phyloP scores from a whole-genome alignment of 305 asterid species.

The Fraxinus paxiana region DNA sequence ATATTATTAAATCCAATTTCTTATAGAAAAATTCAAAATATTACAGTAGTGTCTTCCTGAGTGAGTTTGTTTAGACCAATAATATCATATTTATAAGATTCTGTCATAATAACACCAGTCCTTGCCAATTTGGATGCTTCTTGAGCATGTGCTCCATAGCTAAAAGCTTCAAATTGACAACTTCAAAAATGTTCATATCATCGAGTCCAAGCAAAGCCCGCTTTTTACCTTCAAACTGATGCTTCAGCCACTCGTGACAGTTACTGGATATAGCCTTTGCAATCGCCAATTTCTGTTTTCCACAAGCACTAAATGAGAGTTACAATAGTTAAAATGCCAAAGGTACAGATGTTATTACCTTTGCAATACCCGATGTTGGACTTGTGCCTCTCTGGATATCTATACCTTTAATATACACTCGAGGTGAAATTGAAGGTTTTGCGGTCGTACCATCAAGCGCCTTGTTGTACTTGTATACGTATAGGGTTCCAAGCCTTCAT shows the following conservation, averaged over 20 bases:
- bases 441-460: background rate
- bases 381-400: background rate
- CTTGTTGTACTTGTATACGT: background rate
- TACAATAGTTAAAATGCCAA: background rate
- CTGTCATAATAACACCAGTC: slow-evolving; percentile 44
- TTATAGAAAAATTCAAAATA: background rate
- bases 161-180: slow-evolving; percentile 72
- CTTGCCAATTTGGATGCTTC: slow-evolving; percentile 77
- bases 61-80: background rate
- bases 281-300: background rate
- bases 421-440: background rate
- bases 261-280: background rate
- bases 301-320: background rate
- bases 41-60: background rate
- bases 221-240: slow-evolving; percentile 72
- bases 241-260: slow-evolving; percentile 44
- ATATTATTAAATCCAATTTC: background rate
- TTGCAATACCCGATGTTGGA: background rate
- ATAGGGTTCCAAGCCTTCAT: background rate
- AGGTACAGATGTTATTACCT: background rate
- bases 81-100: background rate
- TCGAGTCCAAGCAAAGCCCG: slow-evolving; percentile 61
- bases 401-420: background rate
- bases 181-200: slow-evolving; percentile 88
- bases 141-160: slow-evolving; percentile 84